Evolutionary conservation across 805 yeast genomes (phyloP), one percentile per base, ranked within the genome.

Genomic region (Candida chilensis): DNA sequence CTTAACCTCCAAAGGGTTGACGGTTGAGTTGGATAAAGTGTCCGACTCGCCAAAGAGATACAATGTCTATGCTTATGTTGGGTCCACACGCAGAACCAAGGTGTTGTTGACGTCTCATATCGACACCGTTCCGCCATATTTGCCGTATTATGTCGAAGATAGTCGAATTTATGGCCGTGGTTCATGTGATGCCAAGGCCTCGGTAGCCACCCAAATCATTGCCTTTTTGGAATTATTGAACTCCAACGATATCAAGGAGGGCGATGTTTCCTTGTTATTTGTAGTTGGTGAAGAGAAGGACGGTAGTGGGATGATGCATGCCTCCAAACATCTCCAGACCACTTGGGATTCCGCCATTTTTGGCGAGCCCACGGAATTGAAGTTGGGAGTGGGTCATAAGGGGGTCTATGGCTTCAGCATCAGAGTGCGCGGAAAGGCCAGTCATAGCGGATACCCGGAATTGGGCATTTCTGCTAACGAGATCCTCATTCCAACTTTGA

Each of bases 361-460:
- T 52, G 87, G 87, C 9, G 88, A 79, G 47, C 88, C 88, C 8
- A 79, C 88, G 1, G 85, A 78, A 39, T 57, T 68, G 45, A 75
- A 72, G 41, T 56, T 79, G 14, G 84, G 81, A 10, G 69, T 68
- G 4, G 87, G 86, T 9, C 88, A 79, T 45, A 79, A 79, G 49
- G 85, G 85, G 11, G 53, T 62, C 21, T 67, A 57, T 27, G 40
- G 54, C 31, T 64, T 67, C 20, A 44, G 55, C 4, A 35, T 74
- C 16, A 36, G 47, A 12, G 71, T 66, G n/a, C 39, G 45, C n/a
- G 86, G 85, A 3, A 58, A 62, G 32, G 69, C 83, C 2, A 55
- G 74, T 4, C 87, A 79, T 44, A 71, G 79, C 3, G 85, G 85
- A 1, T 77, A 78, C 48, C 88, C 88, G 6, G 70, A 78, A 28